phyloP scores from a whole-genome alignment of 2,329 filamentous ascomycete genomes.

The Tolypocladium ovalisporum region DNA sequence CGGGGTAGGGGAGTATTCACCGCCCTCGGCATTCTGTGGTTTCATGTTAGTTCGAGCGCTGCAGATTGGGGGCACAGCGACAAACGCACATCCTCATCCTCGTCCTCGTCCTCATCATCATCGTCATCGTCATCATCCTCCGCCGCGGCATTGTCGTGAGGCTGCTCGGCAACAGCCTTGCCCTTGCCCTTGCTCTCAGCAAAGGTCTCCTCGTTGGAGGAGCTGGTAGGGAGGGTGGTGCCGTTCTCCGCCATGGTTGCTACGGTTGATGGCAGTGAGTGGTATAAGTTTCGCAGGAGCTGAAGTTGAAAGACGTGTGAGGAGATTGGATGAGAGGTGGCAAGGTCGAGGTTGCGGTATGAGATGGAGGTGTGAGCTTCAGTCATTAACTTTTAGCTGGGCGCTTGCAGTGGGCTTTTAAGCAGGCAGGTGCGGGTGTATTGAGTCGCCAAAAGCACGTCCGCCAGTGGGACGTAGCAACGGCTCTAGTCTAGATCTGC shows the following conservation, averaged over 20 bases:
- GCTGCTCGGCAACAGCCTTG: conserved; percentile 50
- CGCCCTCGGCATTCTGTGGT: conserved; percentile 15
- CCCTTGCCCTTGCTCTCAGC: conserved; percentile 74
- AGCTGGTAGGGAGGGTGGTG: conserved; percentile 34
- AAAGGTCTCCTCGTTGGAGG: conserved; percentile 26
- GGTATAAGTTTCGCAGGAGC: background rate
- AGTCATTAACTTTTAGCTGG: conserved; percentile 4
- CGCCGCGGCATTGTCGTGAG: conserved; percentile 56
- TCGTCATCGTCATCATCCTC: conserved; percentile 67
- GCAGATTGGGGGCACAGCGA: background rate
- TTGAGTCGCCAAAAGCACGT: conserved; percentile 8
- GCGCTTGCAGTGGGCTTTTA: conserved; percentile 14
- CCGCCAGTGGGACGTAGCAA: conserved; percentile 16
- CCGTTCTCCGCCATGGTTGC: conserved; percentile 36
- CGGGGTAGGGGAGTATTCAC: conserved; percentile 11
- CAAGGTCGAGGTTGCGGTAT: conserved; percentile 6
- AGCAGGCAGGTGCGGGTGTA: conserved; percentile 12
- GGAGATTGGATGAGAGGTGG: conserved; percentile 2
- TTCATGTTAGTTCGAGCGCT: conserved; percentile 11
- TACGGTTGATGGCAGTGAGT: background rate
- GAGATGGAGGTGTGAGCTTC: conserved; percentile 15
- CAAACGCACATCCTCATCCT: conserved; percentile 17
- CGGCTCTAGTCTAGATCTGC: conserved; percentile 15
- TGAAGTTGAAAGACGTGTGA: conserved; percentile 1
- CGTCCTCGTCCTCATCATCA: conserved; percentile 34